Base-by-base conservation (phyloP, 2,329 filamentous ascomycete genomes). In the Lachnellula suecica region DNA sequence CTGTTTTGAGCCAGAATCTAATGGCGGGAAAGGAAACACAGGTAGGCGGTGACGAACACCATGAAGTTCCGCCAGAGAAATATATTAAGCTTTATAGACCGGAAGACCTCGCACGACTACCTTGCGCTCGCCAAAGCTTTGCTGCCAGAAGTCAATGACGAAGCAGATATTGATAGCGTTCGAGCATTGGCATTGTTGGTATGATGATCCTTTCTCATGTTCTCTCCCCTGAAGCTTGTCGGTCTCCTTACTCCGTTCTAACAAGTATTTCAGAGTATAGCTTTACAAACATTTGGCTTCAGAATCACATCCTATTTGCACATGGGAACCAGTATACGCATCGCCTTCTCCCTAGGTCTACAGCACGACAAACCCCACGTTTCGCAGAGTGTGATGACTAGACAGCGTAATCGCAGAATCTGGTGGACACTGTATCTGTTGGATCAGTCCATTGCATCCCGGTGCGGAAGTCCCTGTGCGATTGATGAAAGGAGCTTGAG, bases 381-480 rank as follows among this genome's bases (percentile, higher is more conserved):
- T 22, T 51, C 50, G 15, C 57, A 59, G 35, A 59, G 54, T 37
- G 52, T 46, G 3, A 49, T 57, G 27, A 52, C 50, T 17, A 57
- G 49, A 43, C 53, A 60, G 42, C 44, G 52, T 22, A 58, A 56
- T 20, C 42, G 58, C n/a, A 53, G 58, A 23, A 52, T 60, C 5
- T 60, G 58, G 58, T 60, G 58, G 58, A 52, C 55, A 4, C 37
- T 60, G 6, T 60, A 60, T 37, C 51, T 60, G 10, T 34, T 58
- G 10, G 58, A 60, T 25, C 56, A 59, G 35, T 50, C 52, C 35
- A 51, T 57, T 24, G 49, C 57, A 15, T 59, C 54, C 19, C 42
- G 54, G 4, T 59, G 57, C 24, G 57, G 57, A 27, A 57, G 50
- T 20, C 57, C 57, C 7, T 57, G 50, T 24, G 44, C 57, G 10